Evolutionary conservation across 2,329 filamentous ascomycete species (phyloP).

Genomic region (Arthrocladium fulminans): DNA sequence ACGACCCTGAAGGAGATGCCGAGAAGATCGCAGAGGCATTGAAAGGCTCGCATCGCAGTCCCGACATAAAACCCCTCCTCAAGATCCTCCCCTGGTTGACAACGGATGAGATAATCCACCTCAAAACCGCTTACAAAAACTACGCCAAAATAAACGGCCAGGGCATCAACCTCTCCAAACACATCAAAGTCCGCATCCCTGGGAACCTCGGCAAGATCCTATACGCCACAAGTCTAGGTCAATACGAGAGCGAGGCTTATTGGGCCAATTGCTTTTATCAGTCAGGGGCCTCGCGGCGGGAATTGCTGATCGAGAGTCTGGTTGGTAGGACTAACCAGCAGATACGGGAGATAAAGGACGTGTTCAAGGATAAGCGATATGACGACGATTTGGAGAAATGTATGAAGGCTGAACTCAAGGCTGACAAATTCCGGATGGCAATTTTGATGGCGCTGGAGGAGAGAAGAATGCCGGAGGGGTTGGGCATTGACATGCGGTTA

Average conservation of each 20-base stretch:
- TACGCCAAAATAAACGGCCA: conserved; percentile 59
- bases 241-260: conserved; percentile 89
- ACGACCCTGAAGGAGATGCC: conserved; percentile 74
- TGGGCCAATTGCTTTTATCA: conserved; percentile 99
- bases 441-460: conserved; percentile 77
- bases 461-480: conserved; percentile 70
- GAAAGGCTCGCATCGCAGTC: conserved; percentile 49
- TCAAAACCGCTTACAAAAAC: conserved; percentile 84
- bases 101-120: conserved; percentile 76
- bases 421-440: conserved; percentile 90
- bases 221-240: conserved; percentile 80
- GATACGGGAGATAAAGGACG: conserved; percentile 73
- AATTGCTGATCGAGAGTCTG: conserved; percentile 83
- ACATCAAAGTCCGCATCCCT: conserved; percentile 36
- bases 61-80: conserved; percentile 63
- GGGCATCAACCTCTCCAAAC: conserved; percentile 44
- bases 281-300: conserved; percentile 69
- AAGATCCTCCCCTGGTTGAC: conserved; percentile 76
- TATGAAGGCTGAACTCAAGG: conserved; percentile 86
- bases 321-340: conserved; percentile 89
- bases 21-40: conserved; percentile 67
- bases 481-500: conserved; percentile 52
- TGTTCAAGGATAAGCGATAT: conserved; percentile 89
- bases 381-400: conserved; percentile 68
- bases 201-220: conserved; percentile 76